A percentile compares a stretch with the other conserved stretches of the same genome.
phyloP scores from a whole-genome alignment of 2,329 filamentous ascomycete species.

The Colletotrichum viniferum region DNA sequence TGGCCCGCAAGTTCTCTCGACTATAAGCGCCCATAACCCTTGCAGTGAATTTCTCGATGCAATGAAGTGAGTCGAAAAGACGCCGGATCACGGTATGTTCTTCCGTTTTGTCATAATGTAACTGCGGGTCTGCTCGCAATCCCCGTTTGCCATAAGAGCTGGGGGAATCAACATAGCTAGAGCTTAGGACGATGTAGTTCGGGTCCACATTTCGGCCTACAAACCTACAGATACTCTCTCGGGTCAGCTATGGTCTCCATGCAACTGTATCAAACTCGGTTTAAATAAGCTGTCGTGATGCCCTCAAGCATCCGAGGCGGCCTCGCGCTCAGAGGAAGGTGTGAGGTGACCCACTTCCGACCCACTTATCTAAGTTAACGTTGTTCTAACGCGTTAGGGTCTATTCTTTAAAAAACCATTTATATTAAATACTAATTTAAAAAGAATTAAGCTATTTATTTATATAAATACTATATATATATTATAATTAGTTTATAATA shows the following conservation, averaged over 20 bases:
- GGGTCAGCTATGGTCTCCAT: not conserved
- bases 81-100: not conserved
- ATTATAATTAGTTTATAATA: too few species aligned
- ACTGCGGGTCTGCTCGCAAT: not conserved
- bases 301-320: too few species aligned
- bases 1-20: not conserved
- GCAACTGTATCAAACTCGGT: not conserved
- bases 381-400: too few species aligned
- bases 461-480: too few species aligned
- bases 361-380: too few species aligned
- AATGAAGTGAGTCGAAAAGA: not conserved
- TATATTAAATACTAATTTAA: too few species aligned
- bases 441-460: too few species aligned
- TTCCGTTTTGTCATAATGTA: not conserved
- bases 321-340: too few species aligned
- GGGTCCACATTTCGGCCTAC: not conserved
- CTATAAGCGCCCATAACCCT: not conserved
- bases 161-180: not conserved
- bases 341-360: too few species aligned
- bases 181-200: not conserved
- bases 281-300: too few species aligned
- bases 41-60: not conserved
- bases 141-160: not conserved
- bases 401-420: too few species aligned
- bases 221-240: not conserved